Percentiles rank a stretch among this genome's conserved stretches.
Conservation (phyloP, 345 rosid genomes). For the Cardiospermum halicacabum region DNA sequence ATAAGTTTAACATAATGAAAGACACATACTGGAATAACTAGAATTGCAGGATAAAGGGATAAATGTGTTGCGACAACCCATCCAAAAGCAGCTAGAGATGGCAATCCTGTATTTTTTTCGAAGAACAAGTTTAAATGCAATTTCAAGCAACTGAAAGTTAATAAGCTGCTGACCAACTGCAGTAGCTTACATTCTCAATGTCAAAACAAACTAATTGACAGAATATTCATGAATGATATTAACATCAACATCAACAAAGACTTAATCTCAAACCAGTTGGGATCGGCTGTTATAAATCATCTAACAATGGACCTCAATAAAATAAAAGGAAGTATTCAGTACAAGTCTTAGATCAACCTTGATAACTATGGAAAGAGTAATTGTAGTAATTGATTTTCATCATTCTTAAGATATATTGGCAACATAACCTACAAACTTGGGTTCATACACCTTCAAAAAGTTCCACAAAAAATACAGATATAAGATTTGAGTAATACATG, state of each 20-base stretch:
- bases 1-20: constrained; percentile 1
- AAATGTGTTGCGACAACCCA: constrained; percentile 87
- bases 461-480: not conserved
- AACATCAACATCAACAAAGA: too few species aligned
- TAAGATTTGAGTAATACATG: too few species aligned
- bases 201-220: not conserved
- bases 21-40: constrained; percentile 67
- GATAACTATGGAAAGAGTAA: not conserved
- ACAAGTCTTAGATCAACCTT: too few species aligned
- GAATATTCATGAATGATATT: too few species aligned
- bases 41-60: constrained; percentile 77
- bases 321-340: too few species aligned
- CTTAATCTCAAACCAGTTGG: too few species aligned
- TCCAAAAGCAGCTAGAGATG: constrained; percentile 89
- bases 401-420: not conserved
- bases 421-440: not conserved
- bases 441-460: not conserved
- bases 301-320: too few species aligned
- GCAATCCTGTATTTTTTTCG: constrained; percentile 47
- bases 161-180: not conserved
- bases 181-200: not conserved
- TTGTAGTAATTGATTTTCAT: not conserved
- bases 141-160: not conserved
- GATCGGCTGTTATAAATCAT: too few species aligned
- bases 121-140: constrained; percentile 8